These are phyloP conservation scores for Fusarium globosum DNA, from an alignment of 2,329 filamentous ascomycete genomes.

Conservation along the genomic window DNA sequence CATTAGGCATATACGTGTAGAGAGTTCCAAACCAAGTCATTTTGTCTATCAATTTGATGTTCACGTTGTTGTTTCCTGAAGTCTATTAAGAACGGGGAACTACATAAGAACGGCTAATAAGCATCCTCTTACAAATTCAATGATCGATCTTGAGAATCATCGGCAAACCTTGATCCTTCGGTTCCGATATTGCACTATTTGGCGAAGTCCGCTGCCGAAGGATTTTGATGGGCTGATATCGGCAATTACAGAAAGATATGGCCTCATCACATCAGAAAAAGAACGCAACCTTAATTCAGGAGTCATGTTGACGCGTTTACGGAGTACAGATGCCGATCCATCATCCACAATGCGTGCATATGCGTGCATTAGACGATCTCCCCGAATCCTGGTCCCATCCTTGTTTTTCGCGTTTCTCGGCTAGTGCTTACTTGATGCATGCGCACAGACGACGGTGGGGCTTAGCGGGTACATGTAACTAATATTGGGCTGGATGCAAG, in stretches of 20 bases:
- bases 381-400: neutral
- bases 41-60: neutral
- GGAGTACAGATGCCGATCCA: neutral
- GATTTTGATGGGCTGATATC: neutral
- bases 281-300: neutral
- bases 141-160: neutral
- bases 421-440: neutral
- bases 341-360: neutral
- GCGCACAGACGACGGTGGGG: neutral
- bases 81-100: neutral
- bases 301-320: too few species aligned
- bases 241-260: neutral
- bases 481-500: neutral
- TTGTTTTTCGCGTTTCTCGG: neutral
- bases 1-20: neutral
- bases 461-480: neutral
- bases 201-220: neutral
- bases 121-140: neutral
- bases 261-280: neutral
- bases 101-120: neutral
- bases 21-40: neutral
- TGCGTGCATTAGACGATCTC: neutral
- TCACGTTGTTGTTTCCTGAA: neutral
- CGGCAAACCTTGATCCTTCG: neutral
- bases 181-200: neutral